These are phyloP conservation scores for Xylaria curta DNA, from an alignment of 495 filamentous ascomycete genomes.

Conservation along the genomic window DNA sequence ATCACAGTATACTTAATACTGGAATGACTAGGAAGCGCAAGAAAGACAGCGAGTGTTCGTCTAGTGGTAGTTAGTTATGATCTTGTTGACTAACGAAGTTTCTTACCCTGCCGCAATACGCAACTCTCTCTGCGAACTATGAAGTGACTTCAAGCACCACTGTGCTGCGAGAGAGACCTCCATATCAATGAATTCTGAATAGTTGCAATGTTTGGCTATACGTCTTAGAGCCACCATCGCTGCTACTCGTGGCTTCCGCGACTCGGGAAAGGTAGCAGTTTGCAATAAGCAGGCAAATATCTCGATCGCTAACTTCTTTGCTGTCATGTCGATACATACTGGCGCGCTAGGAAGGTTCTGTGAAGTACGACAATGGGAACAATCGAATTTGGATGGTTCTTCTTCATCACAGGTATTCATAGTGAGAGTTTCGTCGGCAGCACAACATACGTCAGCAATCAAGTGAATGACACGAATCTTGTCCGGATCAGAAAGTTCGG, in stretches of 20 bases:
- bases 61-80: slow-evolving; percentile 53
- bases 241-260: slow-evolving; percentile 67
- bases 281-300: slow-evolving; percentile 64
- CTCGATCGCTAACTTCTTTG: slow-evolving; percentile 46
- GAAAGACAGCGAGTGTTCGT: slow-evolving; percentile 68
- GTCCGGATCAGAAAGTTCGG: slow-evolving; percentile 35
- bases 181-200: slow-evolving; percentile 66
- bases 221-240: slow-evolving; percentile 76
- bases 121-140: slow-evolving; percentile 84
- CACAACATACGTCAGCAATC: slow-evolving; percentile 45
- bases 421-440: slow-evolving; percentile 42
- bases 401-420: slow-evolving; percentile 20
- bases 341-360: not conserved
- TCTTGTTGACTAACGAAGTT: not conserved
- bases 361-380: slow-evolving; percentile 27
- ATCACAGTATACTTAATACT: slow-evolving; percentile 47
- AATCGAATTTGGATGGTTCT: slow-evolving; percentile 23
- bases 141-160: slow-evolving; percentile 79
- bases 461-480: slow-evolving; percentile 45
- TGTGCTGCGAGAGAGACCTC: slow-evolving; percentile 69
- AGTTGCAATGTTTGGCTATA: slow-evolving; percentile 66
- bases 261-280: slow-evolving; percentile 62
- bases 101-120: slow-evolving; percentile 76
- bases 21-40: slow-evolving; percentile 55
- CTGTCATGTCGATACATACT: slow-evolving; percentile 9